phyloP scores from a whole-genome alignment of 345 rosid genomes.

The Mallotus nudiflorus region DNA sequence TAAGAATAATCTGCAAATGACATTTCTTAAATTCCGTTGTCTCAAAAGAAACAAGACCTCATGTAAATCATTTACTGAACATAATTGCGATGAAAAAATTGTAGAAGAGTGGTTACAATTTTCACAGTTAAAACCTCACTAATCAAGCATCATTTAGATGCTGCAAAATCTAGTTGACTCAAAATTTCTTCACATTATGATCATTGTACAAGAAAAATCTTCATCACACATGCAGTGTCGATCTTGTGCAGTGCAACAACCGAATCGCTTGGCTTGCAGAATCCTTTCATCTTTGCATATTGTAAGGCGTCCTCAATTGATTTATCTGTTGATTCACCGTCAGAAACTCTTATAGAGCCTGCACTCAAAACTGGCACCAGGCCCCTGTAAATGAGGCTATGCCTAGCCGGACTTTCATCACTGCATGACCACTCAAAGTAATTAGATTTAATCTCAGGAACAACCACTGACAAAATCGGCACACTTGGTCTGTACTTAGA shows the following conservation, averaged over 20 bases:
- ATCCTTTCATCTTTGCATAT: conserved; percentile 26
- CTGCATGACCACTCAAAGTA: conserved; percentile 37
- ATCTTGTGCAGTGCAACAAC: conserved; percentile 38
- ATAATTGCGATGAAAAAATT: too few relatives aligned
- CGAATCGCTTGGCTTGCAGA: conserved; percentile 38
- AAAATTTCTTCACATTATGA: neutral
- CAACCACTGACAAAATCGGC: conserved; percentile 37
- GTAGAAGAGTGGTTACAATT: too few relatives aligned
- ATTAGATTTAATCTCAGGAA: conserved; percentile 29
- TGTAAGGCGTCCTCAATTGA: conserved; percentile 20
- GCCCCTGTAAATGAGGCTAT: conserved; percentile 36
- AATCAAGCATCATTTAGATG: neutral
- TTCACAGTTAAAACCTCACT: too few relatives aligned
- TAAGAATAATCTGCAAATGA: too few relatives aligned
- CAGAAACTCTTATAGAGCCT: conserved; percentile 18
- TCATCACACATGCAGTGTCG: conserved; percentile 28
- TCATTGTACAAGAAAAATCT: conserved; percentile 24
- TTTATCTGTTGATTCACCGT: conserved; percentile 30
- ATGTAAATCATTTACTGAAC: too few relatives aligned
- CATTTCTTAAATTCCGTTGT: too few relatives aligned
- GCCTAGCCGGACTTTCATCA: conserved; percentile 39
- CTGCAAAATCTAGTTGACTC: conserved; percentile 2
- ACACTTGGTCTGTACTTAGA: conserved; percentile 37
- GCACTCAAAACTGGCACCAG: conserved; percentile 30
- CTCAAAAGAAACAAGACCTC: too few relatives aligned